Evolutionary conservation across 179 eudicot genomes (phyloP), one percentile per base, ranked within the genome.

Genomic region (Silene vulgaris): DNA sequence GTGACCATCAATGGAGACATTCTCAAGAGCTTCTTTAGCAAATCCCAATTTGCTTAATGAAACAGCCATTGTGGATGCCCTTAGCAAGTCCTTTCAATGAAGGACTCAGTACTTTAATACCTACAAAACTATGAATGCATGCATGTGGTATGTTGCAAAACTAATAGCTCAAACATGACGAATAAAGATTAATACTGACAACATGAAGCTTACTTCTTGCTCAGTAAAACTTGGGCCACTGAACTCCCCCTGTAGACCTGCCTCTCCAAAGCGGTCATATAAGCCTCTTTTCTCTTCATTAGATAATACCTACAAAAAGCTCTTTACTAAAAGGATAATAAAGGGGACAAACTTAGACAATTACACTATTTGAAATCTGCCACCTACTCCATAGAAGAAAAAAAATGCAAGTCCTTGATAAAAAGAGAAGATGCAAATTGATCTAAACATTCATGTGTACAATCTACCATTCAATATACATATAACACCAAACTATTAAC

Each of bases 201-300:
- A n/a, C 56, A 28, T 74, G 57, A 59, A 86, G 26, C 84, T 76
- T 85, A 93, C 98, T 85, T 83, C 89, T 65, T 84, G 88, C 12
- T 85, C 81, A 73, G 83, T 78, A 79, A 85, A 83, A 79, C 80
- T 78, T 48, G 93, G 74, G 72, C 79, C 88, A 73, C 78, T 84
- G 73, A 83, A 87, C 68, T 82, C 93, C 69, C 88, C 98, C 76
- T 77, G 86, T 65, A 93, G 82, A 80, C 96, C 97, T 78, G 89
- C 91, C 86, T 89, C 97, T 60, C 98, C 98, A 86, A 85, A 93
- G 71, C 86, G 88, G 79, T 93, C 98, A 82, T 93, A 93, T 65
- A 86, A 72, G 72, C 90, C 88, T 82, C 96, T 88, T 85, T 90
- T 93, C 79, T 91, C 97, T 74, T 83, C 81, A 78, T 87, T 89